Base-by-base conservation (phyloP, 345 rosid genomes). In the Bretschneidera sinensis region DNA sequence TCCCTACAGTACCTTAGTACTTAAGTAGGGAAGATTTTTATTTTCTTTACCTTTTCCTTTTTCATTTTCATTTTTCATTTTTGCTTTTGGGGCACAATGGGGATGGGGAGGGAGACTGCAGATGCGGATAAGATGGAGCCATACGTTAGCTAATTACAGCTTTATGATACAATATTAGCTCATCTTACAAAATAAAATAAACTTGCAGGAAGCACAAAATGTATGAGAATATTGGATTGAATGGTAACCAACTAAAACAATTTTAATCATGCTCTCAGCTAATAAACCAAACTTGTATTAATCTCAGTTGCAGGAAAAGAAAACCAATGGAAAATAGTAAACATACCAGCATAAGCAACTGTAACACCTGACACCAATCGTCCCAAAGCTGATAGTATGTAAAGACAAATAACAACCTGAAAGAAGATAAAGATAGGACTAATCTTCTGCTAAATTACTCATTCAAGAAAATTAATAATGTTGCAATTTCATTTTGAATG, bases 271-370 rank as follows among this genome's bases (percentile, higher is more conserved):
- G 4, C 28, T 57, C 62, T 31, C 20, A 55, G 49, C 54, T 17
- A 33, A 39, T 25, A 21, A 25, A 58, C 43, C 11, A 51, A 48
- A 34, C 60, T 51, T 13, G 35, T 6, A 21, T 1, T 51, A 51
- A 51, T 49, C 17, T 25, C 23, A 48, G 5, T 47, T 48, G 45
- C 39, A 63, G 23, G 21, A 47, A n/a, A 66, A 13, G 9, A 53
- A 58, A 62, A 10, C 19, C 10, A 39, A 49, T 54, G 6, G 18
- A 21, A 57, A 22, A 64, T 25, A 62, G 75, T 35, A 60, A 28
- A 68, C 73, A n/a, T 79, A 89, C 98, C 98, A 50, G 88, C 95
- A 81, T 89, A 92, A 65, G 95, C 91, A 64, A 92, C 88, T 0
- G 94, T 92, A 18, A 83, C 88, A 35, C 98, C 95, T 10, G 96